phyloP scores from a whole-genome alignment of 2,329 filamentous ascomycete species.

The Rhytidhysteron rufulum region DNA sequence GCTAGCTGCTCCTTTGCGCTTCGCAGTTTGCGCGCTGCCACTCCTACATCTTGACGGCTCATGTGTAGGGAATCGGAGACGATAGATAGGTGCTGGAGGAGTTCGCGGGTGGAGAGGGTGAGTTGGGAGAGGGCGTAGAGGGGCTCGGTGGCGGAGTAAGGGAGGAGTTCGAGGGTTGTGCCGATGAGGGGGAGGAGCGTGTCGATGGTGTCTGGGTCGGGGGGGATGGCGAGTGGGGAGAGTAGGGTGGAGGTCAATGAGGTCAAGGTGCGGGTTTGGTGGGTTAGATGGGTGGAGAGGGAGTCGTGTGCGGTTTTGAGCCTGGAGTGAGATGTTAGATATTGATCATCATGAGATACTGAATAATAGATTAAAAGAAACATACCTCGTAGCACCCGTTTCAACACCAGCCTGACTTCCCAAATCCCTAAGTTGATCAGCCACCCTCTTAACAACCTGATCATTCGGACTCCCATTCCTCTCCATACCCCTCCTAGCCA shows the following conservation, averaged over 20 bases:
- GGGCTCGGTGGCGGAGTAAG: conserved; percentile 60
- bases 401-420: conserved; percentile 70
- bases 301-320: conserved; percentile 73
- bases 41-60: conserved; percentile 81
- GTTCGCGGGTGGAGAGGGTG: conserved; percentile 63
- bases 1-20: conserved; percentile 80
- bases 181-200: conserved; percentile 65
- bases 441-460: conserved; percentile 64
- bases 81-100: conserved; percentile 75
- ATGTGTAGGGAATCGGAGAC: conserved; percentile 92
- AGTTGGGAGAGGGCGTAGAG: conserved; percentile 66
- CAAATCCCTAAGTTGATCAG: conserved; percentile 67
- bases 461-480: conserved; percentile 63
- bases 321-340: conserved; percentile 38
- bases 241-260: conserved; percentile 69
- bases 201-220: conserved; percentile 63
- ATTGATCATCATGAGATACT: background rate
- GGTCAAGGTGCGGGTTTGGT: conserved; percentile 73
- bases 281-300: conserved; percentile 67
- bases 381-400: conserved; percentile 66
- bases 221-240: conserved; percentile 62
- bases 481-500: conserved; percentile 61
- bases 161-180: conserved; percentile 63
- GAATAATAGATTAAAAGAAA: conserved; percentile 4
- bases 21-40: conserved; percentile 73